Evolutionary conservation across 345 rosid species (phyloP).

Genomic region (Linum lewisii): DNA sequence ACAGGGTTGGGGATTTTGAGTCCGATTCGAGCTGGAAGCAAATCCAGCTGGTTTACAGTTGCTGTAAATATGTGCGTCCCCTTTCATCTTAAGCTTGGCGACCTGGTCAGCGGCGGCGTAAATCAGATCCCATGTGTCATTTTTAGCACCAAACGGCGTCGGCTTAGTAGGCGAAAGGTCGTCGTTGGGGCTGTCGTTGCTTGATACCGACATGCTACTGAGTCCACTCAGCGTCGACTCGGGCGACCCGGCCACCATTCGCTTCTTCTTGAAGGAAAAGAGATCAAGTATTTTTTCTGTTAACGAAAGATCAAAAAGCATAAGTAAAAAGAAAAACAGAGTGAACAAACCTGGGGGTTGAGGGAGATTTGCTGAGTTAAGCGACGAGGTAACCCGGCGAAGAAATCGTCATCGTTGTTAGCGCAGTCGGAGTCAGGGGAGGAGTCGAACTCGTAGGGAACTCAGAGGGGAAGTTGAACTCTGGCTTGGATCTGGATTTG

Average conservation of each 20-base stretch:
- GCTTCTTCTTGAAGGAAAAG: constrained; percentile 2
- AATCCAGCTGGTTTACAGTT: not conserved
- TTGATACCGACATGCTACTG: constrained; percentile 17
- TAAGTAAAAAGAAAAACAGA: not conserved
- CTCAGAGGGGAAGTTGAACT: constrained; percentile 18
- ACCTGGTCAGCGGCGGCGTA: constrained; percentile 19
- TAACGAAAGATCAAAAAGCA: too few species aligned
- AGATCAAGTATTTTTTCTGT: too few species aligned
- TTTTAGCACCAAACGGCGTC: constrained; percentile 14
- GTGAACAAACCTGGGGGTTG: constrained; percentile 12
- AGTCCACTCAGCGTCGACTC: constrained; percentile 21
- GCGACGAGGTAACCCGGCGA: constrained; percentile 16
- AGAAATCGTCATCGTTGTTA: constrained; percentile 14
- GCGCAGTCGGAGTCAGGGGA: constrained; percentile 12
- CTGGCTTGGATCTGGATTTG: too few species aligned
- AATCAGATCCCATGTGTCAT: constrained; percentile 19
- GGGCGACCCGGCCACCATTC: constrained; percentile 17
- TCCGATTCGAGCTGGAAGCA: too few species aligned
- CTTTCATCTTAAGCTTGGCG: constrained; percentile 15
- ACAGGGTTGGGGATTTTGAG: not conserved
- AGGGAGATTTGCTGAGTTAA: constrained; percentile 19
- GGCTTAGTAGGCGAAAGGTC: constrained; percentile 14
- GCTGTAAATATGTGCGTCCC: too few species aligned
- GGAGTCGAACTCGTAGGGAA: constrained; percentile 27
- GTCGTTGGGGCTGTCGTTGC: constrained; percentile 22